Evolutionary conservation across 139 green algal species (phyloP).

Genomic region (Monoraphidium neglectum): DNA sequence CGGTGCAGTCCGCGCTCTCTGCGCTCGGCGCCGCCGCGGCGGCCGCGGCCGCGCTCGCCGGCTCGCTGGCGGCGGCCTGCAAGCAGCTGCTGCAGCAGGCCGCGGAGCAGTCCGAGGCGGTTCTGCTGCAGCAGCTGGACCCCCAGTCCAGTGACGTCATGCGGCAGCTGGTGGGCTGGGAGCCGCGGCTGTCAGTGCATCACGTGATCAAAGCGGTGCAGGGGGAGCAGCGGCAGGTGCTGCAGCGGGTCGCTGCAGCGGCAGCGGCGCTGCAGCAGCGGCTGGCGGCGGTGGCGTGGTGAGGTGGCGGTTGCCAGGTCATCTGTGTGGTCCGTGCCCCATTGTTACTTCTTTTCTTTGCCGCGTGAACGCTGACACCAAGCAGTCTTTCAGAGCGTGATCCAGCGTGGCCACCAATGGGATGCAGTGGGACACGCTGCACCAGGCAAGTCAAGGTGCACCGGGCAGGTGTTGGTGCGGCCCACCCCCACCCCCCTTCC

Average conservation of each 20-base stretch:
- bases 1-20: background rate
- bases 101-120: background rate
- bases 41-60: background rate
- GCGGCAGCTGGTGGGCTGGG: constrained; percentile 16
- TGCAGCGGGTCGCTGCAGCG: background rate
- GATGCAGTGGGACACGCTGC: too few relatives aligned
- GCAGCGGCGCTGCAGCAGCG: constrained; percentile 1
- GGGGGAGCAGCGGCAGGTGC: background rate
- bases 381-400: too few relatives aligned
- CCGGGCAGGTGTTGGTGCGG: too few relatives aligned
- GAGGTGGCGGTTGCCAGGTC: too few relatives aligned
- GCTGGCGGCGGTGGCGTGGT: too few relatives aligned
- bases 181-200: constrained; percentile 18
- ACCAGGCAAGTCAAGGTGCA: too few relatives aligned
- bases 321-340: too few relatives aligned
- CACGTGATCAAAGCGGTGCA: background rate
- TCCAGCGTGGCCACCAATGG: too few relatives aligned
- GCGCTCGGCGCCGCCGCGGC: background rate
- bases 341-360: too few relatives aligned
- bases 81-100: background rate
- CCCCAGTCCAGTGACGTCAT: background rate
- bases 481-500: too few relatives aligned
- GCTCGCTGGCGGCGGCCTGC: background rate
- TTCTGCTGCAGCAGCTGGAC: constrained; percentile 14
- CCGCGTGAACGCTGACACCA: too few relatives aligned